Conservation (phyloP, 345 rosid genomes). For the Adansonia digitata region DNA sequence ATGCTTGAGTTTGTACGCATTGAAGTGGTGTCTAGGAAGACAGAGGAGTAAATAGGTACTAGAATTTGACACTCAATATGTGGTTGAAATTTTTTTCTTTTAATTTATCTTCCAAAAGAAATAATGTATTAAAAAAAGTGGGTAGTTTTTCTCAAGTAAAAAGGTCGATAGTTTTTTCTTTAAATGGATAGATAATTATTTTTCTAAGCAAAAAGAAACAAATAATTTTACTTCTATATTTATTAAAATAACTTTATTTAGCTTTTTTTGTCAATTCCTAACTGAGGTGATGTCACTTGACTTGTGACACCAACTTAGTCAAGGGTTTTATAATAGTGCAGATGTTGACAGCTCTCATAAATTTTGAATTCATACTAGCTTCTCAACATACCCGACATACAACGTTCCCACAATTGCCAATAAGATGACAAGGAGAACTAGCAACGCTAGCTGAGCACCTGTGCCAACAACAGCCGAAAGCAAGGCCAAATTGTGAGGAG, state of each 20-base stretch:
- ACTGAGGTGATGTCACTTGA: not conserved
- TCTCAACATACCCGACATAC: slow-evolving; percentile 76
- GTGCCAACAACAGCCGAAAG: slow-evolving; percentile 95
- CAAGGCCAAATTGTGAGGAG: slow-evolving; percentile 59
- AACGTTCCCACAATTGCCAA: slow-evolving; percentile 90
- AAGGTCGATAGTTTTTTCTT: not conserved
- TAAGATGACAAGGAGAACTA: slow-evolving; percentile 88
- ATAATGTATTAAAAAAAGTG: not conserved
- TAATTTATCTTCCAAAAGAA: not conserved
- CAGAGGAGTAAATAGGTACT: not conserved
- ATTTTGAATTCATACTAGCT: not conserved
- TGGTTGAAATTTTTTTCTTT: too few species aligned
- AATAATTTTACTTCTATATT: not conserved
- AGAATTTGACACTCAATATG: too few species aligned
- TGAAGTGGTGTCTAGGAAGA: not conserved
- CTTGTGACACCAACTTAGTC: not conserved
- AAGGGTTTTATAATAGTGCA: not conserved
- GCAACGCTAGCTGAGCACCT: slow-evolving; percentile 90
- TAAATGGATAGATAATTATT: not conserved
- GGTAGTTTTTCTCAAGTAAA: too few species aligned
- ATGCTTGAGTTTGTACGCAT: not conserved
- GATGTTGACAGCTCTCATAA: slow-evolving; percentile 3
- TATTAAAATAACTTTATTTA: not conserved
- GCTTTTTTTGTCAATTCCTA: not conserved
- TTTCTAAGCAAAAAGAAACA: not conserved